A percentile compares a stretch with the other conserved stretches of the same genome.
phyloP scores from a whole-genome alignment of 257 asterid genomes.

The Solanum gracilifrons region DNA sequence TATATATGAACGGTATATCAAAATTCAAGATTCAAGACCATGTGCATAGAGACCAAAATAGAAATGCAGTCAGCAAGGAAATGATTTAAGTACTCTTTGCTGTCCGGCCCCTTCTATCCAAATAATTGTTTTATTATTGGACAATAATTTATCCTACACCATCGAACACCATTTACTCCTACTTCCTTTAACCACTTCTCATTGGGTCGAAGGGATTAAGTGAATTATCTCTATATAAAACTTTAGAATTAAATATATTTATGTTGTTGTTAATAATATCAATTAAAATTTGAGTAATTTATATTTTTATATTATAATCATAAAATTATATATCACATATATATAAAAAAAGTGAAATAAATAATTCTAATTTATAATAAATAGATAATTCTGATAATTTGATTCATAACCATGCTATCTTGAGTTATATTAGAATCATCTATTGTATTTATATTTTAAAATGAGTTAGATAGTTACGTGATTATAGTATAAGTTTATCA shows the following conservation, averaged over 20 bases:
- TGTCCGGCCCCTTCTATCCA: neutral
- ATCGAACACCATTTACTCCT: neutral
- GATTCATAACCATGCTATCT: neutral
- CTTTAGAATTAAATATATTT: neutral
- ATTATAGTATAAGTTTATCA: neutral
- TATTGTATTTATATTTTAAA: neutral
- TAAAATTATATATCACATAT: no score
- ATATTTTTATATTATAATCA: no score
- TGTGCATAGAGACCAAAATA: neutral
- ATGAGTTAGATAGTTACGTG: neutral
- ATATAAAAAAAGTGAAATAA: no score
- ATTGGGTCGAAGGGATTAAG: no score
- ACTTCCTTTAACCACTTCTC: neutral
- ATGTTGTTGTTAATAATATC: neutral
- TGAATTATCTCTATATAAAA: neutral
- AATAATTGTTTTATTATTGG: neutral
- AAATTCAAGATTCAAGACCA: accelerated
- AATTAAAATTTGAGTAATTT: no score
- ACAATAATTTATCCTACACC: neutral
- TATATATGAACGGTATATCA: no score
- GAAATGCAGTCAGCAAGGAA: neutral
- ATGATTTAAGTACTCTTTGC: neutral
- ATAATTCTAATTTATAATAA: no score
- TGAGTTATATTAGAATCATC: no score
- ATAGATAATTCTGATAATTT: no score